phyloP scores from a whole-genome alignment of 495 filamentous ascomycete genomes.

The Trichoderma asperelloides region DNA sequence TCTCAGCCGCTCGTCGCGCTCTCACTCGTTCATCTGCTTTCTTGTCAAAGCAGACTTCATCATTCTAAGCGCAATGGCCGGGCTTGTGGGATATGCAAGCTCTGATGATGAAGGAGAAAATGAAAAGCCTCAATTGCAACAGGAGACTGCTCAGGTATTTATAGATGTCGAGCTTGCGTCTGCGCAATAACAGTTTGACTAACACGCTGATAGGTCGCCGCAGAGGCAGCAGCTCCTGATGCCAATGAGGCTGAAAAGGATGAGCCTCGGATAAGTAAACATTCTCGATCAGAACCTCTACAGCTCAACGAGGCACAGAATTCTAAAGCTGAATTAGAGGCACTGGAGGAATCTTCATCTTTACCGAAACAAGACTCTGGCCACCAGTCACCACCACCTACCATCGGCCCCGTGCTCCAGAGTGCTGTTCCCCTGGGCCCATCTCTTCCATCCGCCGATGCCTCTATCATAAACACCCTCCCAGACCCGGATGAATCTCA shows the following conservation, averaged over 20 bases:
- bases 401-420: neutral
- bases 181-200: constrained; percentile 13
- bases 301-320: neutral
- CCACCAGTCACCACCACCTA: neutral
- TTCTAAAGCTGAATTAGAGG: neutral
- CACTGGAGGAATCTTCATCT: neutral
- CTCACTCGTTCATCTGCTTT: neutral
- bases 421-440: neutral
- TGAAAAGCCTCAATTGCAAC: constrained; percentile 4
- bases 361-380: neutral
- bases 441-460: neutral
- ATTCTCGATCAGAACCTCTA: neutral
- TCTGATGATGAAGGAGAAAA: constrained; percentile 64
- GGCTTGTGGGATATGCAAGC: constrained; percentile 63
- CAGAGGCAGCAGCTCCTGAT: neutral
- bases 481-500: neutral
- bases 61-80: constrained; percentile 41
- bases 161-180: constrained; percentile 14
- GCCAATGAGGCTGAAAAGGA: neutral
- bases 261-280: neutral
- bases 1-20: neutral
- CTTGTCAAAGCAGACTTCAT: neutral
- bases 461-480: neutral
- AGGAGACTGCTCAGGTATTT: constrained; percentile 6
- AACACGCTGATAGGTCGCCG: constrained; percentile 1